phyloP scores from a whole-genome alignment of 352 stramenopile species.

The Globisporangium nagaii region DNA sequence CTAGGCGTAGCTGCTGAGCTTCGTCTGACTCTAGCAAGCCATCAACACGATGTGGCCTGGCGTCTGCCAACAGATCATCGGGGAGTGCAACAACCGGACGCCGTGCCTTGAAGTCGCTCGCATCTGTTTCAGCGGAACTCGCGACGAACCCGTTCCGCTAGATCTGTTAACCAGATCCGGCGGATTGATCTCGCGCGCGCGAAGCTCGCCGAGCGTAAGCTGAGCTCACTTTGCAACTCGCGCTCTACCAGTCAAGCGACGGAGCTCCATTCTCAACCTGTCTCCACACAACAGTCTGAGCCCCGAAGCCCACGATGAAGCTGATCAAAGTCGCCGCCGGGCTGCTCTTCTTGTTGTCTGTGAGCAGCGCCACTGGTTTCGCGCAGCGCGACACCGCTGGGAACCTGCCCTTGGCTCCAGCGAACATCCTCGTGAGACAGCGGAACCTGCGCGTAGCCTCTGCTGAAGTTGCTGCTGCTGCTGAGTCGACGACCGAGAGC shows the following conservation, averaged over 20 bases:
- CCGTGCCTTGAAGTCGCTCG: neutral
- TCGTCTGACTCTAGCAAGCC: too few species aligned
- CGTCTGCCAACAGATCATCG: neutral
- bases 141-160: neutral
- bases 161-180: neutral
- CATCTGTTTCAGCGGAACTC: slow-evolving; percentile 1
- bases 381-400: neutral
- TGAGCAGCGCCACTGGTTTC: neutral
- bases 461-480: too few species aligned
- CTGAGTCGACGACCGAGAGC: neutral
- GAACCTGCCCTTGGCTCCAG: too few species aligned
- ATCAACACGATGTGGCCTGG: too few species aligned
- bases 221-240: neutral
- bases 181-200: too few species aligned
- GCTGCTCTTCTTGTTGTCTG: neutral
- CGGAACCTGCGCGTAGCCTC: neutral
- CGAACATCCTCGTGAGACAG: neutral
- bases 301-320: neutral
- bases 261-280: too few species aligned
- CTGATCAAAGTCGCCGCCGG: slow-evolving; percentile 1
- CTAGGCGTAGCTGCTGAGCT: too few species aligned
- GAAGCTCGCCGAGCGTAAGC: too few species aligned
- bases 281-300: too few species aligned
- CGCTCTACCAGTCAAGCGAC: neutral
- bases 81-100: neutral